Percentiles rank a stretch among this genome's conserved stretches.
Conservation (phyloP, 176 grass and related monocot genomes). For the Carex kokanica region DNA sequence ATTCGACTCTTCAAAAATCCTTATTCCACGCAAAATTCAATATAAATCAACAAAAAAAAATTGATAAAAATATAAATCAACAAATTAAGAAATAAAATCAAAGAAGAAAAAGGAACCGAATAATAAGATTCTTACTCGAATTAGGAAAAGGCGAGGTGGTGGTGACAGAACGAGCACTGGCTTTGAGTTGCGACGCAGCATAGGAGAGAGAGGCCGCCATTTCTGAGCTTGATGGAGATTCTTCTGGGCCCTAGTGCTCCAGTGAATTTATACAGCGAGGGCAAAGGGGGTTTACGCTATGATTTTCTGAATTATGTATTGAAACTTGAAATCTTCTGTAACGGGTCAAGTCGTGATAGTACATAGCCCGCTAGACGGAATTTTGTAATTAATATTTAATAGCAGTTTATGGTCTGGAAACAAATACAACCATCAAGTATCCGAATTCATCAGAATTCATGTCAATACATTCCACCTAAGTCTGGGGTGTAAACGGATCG, state of each 20-base stretch:
- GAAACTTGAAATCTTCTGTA: not conserved
- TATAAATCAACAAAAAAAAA: not conserved
- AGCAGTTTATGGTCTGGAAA: not conserved
- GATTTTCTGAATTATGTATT: not conserved
- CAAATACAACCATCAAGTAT: not conserved
- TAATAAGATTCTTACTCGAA: conserved; percentile 6
- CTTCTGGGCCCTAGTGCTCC: not conserved
- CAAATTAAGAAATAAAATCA: not conserved
- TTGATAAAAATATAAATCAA: not conserved
- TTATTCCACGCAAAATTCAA: not conserved
- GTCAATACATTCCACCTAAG: too few relatives aligned
- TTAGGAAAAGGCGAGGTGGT: not conserved
- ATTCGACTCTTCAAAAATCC: not conserved
- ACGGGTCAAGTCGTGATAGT: not conserved
- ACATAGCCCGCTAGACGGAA: not conserved
- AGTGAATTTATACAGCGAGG: not conserved
- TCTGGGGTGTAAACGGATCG: too few relatives aligned
- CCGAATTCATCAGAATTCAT: too few relatives aligned
- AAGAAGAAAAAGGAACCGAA: not conserved
- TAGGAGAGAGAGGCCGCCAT: conserved; percentile 15
- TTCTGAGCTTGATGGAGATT: not conserved
- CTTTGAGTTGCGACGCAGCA: not conserved
- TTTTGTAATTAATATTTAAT: not conserved
- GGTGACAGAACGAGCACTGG: not conserved
- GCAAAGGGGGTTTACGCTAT: too few relatives aligned